These are phyloP conservation scores for Colletotrichum horii DNA, from an alignment of 2,329 filamentous ascomycete species.

Conservation along the genomic window DNA sequence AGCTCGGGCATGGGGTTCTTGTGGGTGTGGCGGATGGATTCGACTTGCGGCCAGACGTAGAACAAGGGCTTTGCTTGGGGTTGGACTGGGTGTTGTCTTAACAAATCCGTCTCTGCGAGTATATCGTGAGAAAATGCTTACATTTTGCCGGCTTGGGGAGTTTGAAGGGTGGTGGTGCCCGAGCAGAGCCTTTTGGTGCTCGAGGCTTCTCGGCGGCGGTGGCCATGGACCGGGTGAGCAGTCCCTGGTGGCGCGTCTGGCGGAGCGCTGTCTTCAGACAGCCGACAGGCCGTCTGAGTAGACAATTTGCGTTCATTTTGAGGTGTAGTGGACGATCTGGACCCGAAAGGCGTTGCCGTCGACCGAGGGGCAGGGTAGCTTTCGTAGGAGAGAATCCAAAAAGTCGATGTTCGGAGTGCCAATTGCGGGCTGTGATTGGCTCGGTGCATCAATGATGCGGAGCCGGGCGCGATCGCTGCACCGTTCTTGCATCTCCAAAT, in stretches of 20 bases:
- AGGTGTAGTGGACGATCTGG: background rate
- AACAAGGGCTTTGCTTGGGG: constrained; percentile 22
- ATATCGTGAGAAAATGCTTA: background rate
- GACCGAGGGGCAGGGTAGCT: background rate
- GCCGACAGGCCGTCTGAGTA: constrained; percentile 73
- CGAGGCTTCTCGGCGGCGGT: constrained; percentile 35
- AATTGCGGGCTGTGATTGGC: constrained; percentile 39
- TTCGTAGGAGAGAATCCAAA: background rate
- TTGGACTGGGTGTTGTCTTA: background rate
- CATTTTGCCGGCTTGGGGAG: background rate
- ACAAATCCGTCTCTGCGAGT: background rate
- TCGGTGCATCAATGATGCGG: constrained; percentile 28
- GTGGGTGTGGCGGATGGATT: constrained; percentile 59
- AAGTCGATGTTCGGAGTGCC: constrained; percentile 20
- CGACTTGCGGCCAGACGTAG: constrained; percentile 49
- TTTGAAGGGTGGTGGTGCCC: constrained; percentile 22
- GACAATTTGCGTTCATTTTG: constrained; percentile 65
- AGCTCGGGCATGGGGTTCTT: constrained; percentile 73
- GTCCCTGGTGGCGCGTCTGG: constrained; percentile 57
- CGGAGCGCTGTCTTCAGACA: constrained; percentile 72
- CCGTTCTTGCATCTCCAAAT: constrained; percentile 2
- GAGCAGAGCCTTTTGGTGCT: constrained; percentile 30
- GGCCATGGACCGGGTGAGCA: constrained; percentile 52
- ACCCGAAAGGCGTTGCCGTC: background rate
- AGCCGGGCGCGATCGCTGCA: background rate